Conservation (phyloP, 257 asterid genomes). For the Hygrophila difformis region DNA sequence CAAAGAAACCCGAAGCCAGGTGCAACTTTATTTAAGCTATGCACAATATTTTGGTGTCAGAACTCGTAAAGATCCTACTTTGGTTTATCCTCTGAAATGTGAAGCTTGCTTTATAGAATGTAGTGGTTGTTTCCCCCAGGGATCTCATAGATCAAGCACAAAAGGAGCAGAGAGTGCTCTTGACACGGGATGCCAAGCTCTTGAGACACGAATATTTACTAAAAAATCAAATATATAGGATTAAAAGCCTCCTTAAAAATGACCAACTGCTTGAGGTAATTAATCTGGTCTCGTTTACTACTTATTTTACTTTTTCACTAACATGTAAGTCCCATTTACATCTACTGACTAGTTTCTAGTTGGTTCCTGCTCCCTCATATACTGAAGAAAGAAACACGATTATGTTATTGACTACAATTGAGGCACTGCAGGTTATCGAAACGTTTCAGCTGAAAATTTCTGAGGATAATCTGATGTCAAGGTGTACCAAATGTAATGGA, state of each 20-base stretch:
- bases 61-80: not conserved
- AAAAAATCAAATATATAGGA: slow-evolving; percentile 68
- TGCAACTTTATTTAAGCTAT: slow-evolving; percentile 13
- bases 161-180: slow-evolving; percentile 73
- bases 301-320: not conserved
- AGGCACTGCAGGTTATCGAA: slow-evolving; percentile 56
- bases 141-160: slow-evolving; percentile 71
- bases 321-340: not conserved
- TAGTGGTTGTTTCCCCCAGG: slow-evolving; percentile 23
- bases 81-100: not conserved
- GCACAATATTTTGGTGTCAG: not conserved
- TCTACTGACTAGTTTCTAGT: not conserved
- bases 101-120: not conserved
- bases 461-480: slow-evolving; percentile 79
- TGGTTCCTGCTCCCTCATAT: not conserved
- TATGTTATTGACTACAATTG: slow-evolving; percentile 6
- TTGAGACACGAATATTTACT: slow-evolving; percentile 72
- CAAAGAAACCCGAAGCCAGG: slow-evolving; percentile 82
- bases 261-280: slow-evolving; percentile 82
- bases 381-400: not conserved
- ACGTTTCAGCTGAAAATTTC: slow-evolving; percentile 60
- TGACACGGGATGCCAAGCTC: slow-evolving; percentile 86
- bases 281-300: too few species aligned
- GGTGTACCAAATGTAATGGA: slow-evolving; percentile 93
- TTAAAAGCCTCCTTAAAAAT: slow-evolving; percentile 65